phyloP scores from a whole-genome alignment of 2,329 filamentous ascomycete species.

The Seiridium unicorne region DNA sequence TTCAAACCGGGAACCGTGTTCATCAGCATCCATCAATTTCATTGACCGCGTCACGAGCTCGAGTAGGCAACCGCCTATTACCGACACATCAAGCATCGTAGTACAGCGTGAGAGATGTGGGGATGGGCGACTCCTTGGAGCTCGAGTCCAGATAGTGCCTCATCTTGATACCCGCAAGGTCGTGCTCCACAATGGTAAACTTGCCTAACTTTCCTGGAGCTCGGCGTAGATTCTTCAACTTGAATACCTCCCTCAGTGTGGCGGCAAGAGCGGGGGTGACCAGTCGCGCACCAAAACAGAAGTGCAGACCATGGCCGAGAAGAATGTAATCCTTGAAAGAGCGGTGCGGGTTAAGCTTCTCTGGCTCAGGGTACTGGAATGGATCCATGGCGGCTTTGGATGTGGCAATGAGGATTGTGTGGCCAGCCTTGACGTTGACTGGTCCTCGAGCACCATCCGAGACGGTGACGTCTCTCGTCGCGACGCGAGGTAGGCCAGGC shows the following conservation, averaged over 20 bases:
- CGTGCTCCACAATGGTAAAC: slow-evolving; percentile 37
- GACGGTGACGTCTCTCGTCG: slow-evolving; percentile 38
- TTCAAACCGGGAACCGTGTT: too few relatives aligned
- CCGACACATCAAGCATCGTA: slow-evolving; percentile 4
- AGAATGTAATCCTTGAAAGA: slow-evolving; percentile 64
- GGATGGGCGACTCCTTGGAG: slow-evolving; percentile 10
- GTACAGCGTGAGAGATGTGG: slow-evolving; percentile 7
- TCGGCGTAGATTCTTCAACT: slow-evolving; percentile 57
- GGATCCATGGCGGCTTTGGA: slow-evolving; percentile 52
- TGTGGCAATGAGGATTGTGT: slow-evolving; percentile 34
- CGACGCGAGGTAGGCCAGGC: slow-evolving; percentile 50
- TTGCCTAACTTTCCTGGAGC: slow-evolving; percentile 63
- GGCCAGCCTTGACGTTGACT: slow-evolving; percentile 40
- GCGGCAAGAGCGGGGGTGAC: slow-evolving; percentile 62
- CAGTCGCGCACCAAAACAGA: slow-evolving; percentile 59
- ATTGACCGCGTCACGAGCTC: too few relatives aligned
- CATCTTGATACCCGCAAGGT: slow-evolving; percentile 8
- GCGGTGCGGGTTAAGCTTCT: slow-evolving; percentile 60
- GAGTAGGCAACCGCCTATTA: too few relatives aligned
- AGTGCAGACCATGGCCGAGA: slow-evolving; percentile 61
- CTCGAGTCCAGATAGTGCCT: slow-evolving; percentile 8
- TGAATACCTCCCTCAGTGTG: slow-evolving; percentile 66
- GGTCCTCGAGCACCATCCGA: slow-evolving; percentile 45
- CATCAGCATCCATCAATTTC: too few relatives aligned
- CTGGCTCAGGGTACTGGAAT: slow-evolving; percentile 58